phyloP scores from a whole-genome alignment of 2,329 filamentous ascomycete species.

The Epichloe sp. region DNA sequence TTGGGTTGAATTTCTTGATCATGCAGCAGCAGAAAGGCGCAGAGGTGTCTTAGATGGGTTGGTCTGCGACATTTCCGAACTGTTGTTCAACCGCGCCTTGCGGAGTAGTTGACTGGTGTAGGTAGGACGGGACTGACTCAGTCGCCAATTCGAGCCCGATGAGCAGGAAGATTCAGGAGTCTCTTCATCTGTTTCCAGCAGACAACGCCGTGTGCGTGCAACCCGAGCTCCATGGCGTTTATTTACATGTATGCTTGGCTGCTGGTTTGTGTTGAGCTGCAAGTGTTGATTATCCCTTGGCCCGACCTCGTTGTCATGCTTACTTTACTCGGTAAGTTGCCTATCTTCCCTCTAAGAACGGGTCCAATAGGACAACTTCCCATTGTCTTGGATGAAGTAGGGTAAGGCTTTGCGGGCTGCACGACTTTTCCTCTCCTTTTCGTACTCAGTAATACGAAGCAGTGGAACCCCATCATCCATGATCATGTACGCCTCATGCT shows the following conservation, averaged over 20 bases:
- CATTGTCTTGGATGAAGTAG: background rate
- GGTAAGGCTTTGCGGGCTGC: background rate
- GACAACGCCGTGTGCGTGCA: background rate
- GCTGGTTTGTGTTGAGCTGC: background rate
- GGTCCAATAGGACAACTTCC: background rate
- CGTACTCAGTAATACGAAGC: too few species aligned
- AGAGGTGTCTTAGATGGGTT: background rate
- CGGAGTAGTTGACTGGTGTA: background rate
- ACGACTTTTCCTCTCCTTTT: too few species aligned
- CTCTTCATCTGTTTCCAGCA: background rate
- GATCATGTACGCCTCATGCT: background rate
- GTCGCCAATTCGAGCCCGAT: background rate
- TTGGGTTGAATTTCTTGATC: background rate
- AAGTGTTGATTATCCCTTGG: background rate
- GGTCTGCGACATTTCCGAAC: background rate
- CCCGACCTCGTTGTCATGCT: background rate
- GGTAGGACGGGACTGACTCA: slow-evolving; percentile 1
- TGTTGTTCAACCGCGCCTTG: background rate
- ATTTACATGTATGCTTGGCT: background rate
- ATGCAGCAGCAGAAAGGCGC: background rate
- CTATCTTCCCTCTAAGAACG: background rate
- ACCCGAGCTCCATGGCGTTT: background rate
- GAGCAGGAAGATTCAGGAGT: background rate
- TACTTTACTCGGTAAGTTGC: background rate
- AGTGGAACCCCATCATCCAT: too few species aligned